Conservation (phyloP, 257 asterid genomes). For the Prunella vulgaris region DNA sequence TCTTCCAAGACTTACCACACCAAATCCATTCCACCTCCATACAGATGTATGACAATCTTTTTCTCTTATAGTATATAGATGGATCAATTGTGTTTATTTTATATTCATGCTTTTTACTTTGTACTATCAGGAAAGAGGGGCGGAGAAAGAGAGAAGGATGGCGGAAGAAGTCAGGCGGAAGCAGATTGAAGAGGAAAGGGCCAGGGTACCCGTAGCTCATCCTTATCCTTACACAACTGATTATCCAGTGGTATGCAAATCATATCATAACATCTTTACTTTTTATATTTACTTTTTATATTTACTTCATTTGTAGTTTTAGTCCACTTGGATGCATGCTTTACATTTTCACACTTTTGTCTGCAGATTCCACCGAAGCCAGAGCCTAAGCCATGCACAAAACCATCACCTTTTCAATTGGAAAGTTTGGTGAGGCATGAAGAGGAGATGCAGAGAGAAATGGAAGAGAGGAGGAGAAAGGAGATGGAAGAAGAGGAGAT, state of each 20-base stretch:
- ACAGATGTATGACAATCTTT: conserved; percentile 54
- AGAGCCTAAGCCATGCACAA: conserved; percentile 87
- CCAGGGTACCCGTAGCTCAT: conserved; percentile 72
- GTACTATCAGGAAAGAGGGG: conserved; percentile 72
- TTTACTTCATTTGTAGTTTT: not conserved
- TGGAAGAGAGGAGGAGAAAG: conserved; percentile 68
- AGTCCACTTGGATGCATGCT: not conserved
- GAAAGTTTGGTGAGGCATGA: conserved; percentile 85
- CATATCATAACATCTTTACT: too few species aligned
- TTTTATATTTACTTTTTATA: too few species aligned
- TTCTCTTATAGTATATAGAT: not conserved
- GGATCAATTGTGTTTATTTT: not conserved
- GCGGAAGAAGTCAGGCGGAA: conserved; percentile 59
- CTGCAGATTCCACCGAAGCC: conserved; percentile 88
- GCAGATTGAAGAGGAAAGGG: conserved; percentile 76
- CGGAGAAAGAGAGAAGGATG: conserved; percentile 65
- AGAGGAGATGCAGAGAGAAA: conserved; percentile 81
- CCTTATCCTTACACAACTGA: conserved; percentile 99
- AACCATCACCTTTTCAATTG: conserved; percentile 80
- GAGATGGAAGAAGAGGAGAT: conserved; percentile 78
- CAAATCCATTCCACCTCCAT: conserved; percentile 85
- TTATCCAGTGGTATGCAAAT: conserved; percentile 67
- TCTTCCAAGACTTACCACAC: conserved; percentile 55
- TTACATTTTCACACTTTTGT: not conserved
- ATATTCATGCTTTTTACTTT: conserved; percentile 14